Evolutionary conservation across 352 stramenopile species (phyloP), one percentile per base, ranked within the genome.

Genomic region (Globisporangium radiosum): DNA sequence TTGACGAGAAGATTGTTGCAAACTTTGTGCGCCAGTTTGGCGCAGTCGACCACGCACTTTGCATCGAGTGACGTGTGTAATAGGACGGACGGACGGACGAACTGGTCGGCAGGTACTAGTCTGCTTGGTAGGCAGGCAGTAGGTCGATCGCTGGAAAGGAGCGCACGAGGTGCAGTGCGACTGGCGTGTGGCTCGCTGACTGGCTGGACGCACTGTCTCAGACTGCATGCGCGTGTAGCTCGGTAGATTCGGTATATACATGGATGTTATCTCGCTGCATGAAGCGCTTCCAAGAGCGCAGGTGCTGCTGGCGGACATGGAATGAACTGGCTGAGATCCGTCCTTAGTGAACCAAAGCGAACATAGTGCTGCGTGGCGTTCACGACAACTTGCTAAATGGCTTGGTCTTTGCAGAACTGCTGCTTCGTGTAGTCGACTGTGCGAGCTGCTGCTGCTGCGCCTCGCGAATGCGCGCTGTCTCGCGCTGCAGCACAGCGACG

Each of bases 1-100:
- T 93, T 19, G 86, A 95, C 64, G 71, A 90, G 48, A 85, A 86
- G 68, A 94, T 94, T 25, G 78, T 78, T 40, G 63, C 69, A 56
- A 80, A 88, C 61, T 90, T 84, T 55, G 59, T 71, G 17, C 57
- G 47, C 55, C 70, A 76, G 54, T 79, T 83, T 55, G 68, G 68
- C 54, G 69, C 63, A 11, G 50, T 71, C 1, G 69, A 68, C 33
- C 66, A 73, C 36, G 55, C 59, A 17, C 54, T 74, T 57, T 83
- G 72, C 52, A 58, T 62, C 33, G 72, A 87, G 56, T 79, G 57
- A 79, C n/a, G 4, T 10, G 50, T n/a, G 40, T 9, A 25, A 25
- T 25, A 49, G 17, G n/a, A 25, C 25, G 13, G 38, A 33, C 52
- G 13, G 42, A 58, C 40, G 49, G 45, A 36, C 47, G 47, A 44